A percentile compares a stretch with the other conserved stretches of the same genome.
Evolutionary conservation across 371 early-diverging fungal genomes (phyloP).

Genomic region (Lichtheimia ramosa): DNA sequence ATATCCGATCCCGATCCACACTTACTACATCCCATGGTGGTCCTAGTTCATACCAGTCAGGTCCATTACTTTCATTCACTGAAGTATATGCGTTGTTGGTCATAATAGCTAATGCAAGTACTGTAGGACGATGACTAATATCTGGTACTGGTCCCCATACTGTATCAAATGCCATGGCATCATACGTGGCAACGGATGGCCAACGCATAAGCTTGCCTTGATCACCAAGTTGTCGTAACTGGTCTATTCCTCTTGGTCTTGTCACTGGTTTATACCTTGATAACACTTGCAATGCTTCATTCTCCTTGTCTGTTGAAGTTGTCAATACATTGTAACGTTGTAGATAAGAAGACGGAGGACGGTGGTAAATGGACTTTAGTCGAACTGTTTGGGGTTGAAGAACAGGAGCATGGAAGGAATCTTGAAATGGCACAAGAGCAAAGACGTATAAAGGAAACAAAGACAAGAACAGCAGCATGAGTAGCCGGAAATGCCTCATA

Average conservation of each 20-base stretch:
- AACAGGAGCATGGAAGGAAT: neutral
- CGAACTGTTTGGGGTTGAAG: constrained; percentile 4
- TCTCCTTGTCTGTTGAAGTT: neutral
- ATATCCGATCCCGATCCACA: constrained; percentile 1
- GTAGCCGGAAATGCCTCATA: too few relatives aligned
- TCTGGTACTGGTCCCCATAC: constrained; percentile 59
- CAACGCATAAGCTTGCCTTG: constrained; percentile 13
- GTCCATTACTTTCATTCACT: constrained; percentile 40
- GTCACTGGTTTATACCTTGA: constrained; percentile 22
- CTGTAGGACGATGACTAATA: constrained; percentile 66
- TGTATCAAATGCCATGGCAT: neutral
- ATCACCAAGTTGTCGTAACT: constrained; percentile 7
- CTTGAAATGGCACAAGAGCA: neutral
- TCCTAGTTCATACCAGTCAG: constrained; percentile 77
- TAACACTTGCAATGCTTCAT: constrained; percentile 11
- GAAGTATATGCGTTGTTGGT: constrained; percentile 73
- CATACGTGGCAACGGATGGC: constrained; percentile 1
- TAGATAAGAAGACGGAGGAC: constrained; percentile 41
- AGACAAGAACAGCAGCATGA: too few relatives aligned
- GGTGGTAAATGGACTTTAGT: constrained; percentile 43
- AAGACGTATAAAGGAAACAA: neutral
- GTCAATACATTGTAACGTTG: constrained; percentile 30
- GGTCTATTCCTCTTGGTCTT: constrained; percentile 25
- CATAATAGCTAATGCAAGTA: constrained; percentile 76
- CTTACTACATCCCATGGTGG: constrained; percentile 70